Evolutionary conservation across 352 stramenopile genomes (phyloP), one percentile per base, ranked within the genome.

Genomic region (Phytophthora lateralis): DNA sequence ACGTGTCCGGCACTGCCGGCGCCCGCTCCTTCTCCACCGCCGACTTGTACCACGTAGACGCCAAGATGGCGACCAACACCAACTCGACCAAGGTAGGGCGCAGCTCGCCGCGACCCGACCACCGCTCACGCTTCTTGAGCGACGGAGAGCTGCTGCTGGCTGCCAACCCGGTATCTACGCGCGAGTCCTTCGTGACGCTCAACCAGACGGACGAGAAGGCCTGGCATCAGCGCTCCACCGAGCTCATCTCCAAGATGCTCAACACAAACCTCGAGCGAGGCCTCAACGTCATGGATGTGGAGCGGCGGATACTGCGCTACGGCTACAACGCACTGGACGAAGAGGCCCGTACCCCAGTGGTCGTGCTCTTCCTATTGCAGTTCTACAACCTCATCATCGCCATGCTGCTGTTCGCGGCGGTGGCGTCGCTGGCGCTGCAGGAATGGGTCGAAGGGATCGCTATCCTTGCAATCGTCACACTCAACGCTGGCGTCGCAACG

Each of bases 361-460:
- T 74, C 38, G 80, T 90, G 37, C 60, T 87, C 9, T 91, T 93
- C 43, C 18, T 90, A 3, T 61, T 91, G 20, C 84, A 93, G 50
- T 91, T 93, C 65, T 91, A 89, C 75, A 93, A 93, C 42, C 59
- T 93, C 26, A 91, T 93, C 55, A 88, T 91, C 46, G 55, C 44
- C 11, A 73, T 93, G 66, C 65, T 93, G 34, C 44, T 93, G 5
- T 69, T 91, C 20, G 84, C 84, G 0, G 69, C 80, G 0, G 32
- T 89, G 27, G 78, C 79, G 3, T 86, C 79, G 6, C 57, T 88
- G n/a, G 67, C 66, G 0, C 57, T 93, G 6, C 73, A 84, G 20
- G 81, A 91, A 32, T 88, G 69, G 52, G 73, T 90, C 24, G 83
- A 93, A 44, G 83, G 79, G 21, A 88, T 89, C 26, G 81, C 83